Base-by-base conservation (phyloP, 805 yeast species). In the Yarrowia divulgata region DNA sequence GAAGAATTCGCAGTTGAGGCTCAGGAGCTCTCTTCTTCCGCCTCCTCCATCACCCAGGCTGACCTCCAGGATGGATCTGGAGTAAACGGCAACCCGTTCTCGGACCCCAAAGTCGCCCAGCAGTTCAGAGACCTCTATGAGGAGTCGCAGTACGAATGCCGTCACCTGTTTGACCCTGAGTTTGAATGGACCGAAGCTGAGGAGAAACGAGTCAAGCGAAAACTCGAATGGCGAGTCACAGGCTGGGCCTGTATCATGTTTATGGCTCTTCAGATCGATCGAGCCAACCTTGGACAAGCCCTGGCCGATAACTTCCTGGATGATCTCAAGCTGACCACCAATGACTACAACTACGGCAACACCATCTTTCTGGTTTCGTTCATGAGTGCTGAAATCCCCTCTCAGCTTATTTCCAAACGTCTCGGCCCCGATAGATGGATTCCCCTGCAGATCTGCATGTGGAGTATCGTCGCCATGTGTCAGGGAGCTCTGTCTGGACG, bases 391-490 rank as follows among this genome's bases (percentile, higher is more conserved):
- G 92, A 89, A 75, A 77, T 88, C 9, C 93, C 92, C 0, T 87
- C 91, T 2, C 91, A 88, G 74, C 79, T 88, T 72, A 78, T 89
- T 55, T 85, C 90, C 12, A 88, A 88, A 74, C 82, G 81, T 60
- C 69, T 88, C 29, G 93, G 93, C 8, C 85, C 90, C 3, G 91
- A 87, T 72, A 72, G 82, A 52, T 87, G 89, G 85, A 84, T 88
- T 71, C 91, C 91, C 3, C 78, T 82, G 46, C 90, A 88, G 74
- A 82, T 88, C 75, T 73, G 79, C 18, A 70, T 81, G 1, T 88
- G 91, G 91, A 83, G 87, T 64, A 71, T 84, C 12, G 87, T 87
- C 9, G 84, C 89, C 4, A 78, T 85, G 62, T 77, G 79, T 57
- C 91, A 88, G 75, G 83, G 82, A 50, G 80, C 79, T 16, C 76